phyloP scores from a whole-genome alignment of 176 grass and related monocot genomes.

The Lolium perenne region DNA sequence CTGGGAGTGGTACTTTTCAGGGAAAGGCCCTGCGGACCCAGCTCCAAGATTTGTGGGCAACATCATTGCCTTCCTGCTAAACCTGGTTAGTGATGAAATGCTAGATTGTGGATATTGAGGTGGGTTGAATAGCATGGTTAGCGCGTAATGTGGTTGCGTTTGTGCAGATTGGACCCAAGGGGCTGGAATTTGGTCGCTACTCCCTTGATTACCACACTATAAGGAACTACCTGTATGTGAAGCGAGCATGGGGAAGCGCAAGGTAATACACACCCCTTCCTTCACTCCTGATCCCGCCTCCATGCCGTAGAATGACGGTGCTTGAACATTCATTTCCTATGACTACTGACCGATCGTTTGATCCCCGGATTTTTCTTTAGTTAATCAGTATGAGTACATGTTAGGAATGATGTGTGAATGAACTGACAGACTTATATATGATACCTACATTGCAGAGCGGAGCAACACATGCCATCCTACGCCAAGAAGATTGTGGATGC shows the following conservation, averaged over 20 bases:
- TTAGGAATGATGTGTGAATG: background rate
- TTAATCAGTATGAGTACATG: background rate
- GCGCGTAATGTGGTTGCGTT: background rate
- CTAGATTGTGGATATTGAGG: background rate
- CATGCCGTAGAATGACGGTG: background rate
- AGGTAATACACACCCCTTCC: conserved; percentile 46
- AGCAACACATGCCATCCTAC: conserved; percentile 84
- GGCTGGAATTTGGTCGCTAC: conserved; percentile 95
- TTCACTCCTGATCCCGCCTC: background rate
- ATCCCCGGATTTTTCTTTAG: background rate
- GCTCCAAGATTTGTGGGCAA: conserved; percentile 84
- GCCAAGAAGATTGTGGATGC: conserved; percentile 84
- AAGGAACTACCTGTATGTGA: conserved; percentile 87
- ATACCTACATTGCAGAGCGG: conserved; percentile 53
- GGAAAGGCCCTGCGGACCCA: conserved; percentile 73
- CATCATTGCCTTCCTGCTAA: conserved; percentile 80
- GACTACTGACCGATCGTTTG: background rate
- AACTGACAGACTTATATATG: background rate
- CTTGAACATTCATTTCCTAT: background rate
- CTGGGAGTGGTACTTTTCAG: conserved; percentile 42
- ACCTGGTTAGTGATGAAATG: conserved; percentile 55
- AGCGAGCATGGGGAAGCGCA: conserved; percentile 74
- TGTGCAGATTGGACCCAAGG: conserved; percentile 87
- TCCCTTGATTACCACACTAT: conserved; percentile 94
- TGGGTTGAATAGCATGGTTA: background rate